Percentiles rank a stretch among this genome's conserved stretches.
phyloP scores from a whole-genome alignment of 140 eudicot species.

The Artemisia princeps region DNA sequence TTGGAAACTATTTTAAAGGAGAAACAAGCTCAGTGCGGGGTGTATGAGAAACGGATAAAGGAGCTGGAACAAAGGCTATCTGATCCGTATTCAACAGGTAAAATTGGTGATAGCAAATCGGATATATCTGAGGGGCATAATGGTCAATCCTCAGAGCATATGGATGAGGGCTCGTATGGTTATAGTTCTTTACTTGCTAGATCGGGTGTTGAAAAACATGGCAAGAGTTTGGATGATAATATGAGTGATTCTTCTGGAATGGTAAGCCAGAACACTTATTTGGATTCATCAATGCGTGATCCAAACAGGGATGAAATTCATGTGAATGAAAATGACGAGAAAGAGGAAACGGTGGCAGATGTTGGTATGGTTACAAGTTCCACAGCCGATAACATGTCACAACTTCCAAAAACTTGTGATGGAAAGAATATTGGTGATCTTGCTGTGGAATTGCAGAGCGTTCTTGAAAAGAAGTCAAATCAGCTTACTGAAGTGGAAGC shows the following conservation, averaged over 20 bases:
- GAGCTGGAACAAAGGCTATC: slow-evolving; percentile 73
- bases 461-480: slow-evolving; percentile 48
- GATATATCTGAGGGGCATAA: slow-evolving; percentile 49
- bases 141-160: slow-evolving; percentile 34
- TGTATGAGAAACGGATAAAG: slow-evolving; percentile 71
- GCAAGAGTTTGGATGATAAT: slow-evolving; percentile 64
- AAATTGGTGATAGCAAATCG: slow-evolving; percentile 48
- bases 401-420: slow-evolving; percentile 25
- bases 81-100: slow-evolving; percentile 34
- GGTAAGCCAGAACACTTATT: slow-evolving; percentile 44
- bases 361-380: too few relatives aligned
- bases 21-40: slow-evolving; percentile 58
- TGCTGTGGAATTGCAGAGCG: slow-evolving; percentile 50
- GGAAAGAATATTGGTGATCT: slow-evolving; percentile 24
- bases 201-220: slow-evolving; percentile 31
- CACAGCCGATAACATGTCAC: slow-evolving; percentile 51
- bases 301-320: too few relatives aligned
- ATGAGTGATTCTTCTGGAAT: slow-evolving; percentile 54
- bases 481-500: slow-evolving; percentile 43
- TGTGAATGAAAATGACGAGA: too few relatives aligned
- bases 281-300: slow-evolving; percentile 42
- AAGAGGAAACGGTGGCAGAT: too few relatives aligned
- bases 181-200: slow-evolving; percentile 27
- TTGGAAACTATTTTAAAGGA: slow-evolving; percentile 47
- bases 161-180: slow-evolving; percentile 72